Percentiles rank a stretch among this genome's conserved stretches.
Conservation (phyloP, 163 green algal genomes). For the Scenedesmus sp. region DNA sequence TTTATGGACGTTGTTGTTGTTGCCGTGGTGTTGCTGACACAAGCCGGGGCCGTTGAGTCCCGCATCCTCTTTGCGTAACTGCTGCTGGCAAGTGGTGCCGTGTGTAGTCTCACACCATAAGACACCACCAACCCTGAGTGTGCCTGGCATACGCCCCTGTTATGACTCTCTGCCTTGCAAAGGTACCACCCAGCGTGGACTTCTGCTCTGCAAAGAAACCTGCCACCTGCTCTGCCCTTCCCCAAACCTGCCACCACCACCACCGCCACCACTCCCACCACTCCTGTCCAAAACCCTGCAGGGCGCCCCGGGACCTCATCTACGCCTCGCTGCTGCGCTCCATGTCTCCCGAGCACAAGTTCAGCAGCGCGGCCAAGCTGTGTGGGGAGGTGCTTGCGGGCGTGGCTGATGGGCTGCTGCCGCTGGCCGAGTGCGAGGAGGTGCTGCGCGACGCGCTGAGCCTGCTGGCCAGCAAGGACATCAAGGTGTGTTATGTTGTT, state of each 20-base stretch:
- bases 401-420: conserved; percentile 82
- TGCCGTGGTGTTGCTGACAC: neutral
- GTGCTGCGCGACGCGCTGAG: conserved; percentile 87
- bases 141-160: no score
- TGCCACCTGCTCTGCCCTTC: neutral
- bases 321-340: conserved; percentile 77
- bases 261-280: no score
- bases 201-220: neutral
- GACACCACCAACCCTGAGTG: no score
- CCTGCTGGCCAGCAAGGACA: conserved; percentile 80
- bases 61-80: neutral
- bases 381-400: conserved; percentile 67
- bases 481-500: conserved; percentile 69
- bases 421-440: conserved; percentile 72
- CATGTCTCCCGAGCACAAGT: conserved; percentile 92
- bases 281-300: conserved; percentile 25
- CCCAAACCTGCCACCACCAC: neutral
- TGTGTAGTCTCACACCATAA: neutral
- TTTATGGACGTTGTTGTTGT: neutral
- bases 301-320: conserved; percentile 64
- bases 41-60: no score
- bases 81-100: neutral
- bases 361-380: conserved; percentile 82
- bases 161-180: no score
- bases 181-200: no score